Conservation (phyloP, 2,329 filamentous ascomycete genomes). For the Paraphoma sp. region DNA sequence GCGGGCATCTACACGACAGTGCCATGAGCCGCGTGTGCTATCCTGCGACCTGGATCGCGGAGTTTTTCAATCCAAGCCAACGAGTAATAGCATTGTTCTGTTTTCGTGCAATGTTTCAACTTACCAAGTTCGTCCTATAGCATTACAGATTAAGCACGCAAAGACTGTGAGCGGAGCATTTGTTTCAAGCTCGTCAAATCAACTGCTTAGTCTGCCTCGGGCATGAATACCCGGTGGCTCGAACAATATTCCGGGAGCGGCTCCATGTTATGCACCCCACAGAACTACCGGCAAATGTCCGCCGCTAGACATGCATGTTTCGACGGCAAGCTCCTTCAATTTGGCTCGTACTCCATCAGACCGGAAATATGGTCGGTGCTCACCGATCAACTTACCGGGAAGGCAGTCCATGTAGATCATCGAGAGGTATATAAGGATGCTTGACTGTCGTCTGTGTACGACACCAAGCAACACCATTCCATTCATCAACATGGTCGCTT, state of each 20-base stretch:
- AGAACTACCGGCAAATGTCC: conserved; percentile 31
- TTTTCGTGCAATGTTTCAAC: background rate
- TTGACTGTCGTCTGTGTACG: background rate
- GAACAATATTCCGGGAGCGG: conserved; percentile 10
- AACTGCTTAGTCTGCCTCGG: conserved; percentile 2
- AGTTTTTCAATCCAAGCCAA: background rate
- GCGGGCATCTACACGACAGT: background rate
- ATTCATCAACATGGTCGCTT: conserved; percentile 34
- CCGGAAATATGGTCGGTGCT: conserved; percentile 8
- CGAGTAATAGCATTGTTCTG: background rate
- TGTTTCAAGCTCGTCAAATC: conserved; percentile 5
- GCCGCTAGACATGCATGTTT: conserved; percentile 18
- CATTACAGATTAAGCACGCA: background rate
- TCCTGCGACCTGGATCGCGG: background rate
- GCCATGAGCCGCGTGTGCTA: too few relatives aligned
- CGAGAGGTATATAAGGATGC: conserved; percentile 25
- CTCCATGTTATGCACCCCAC: conserved; percentile 31
- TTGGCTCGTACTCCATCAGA: conserved; percentile 14
- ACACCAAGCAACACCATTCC: conserved; percentile 17
- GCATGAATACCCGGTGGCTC: conserved; percentile 36
- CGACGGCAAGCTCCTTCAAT: conserved; percentile 9
- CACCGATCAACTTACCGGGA: conserved; percentile 8
- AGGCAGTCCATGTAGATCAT: conserved; percentile 5
- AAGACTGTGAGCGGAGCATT: conserved; percentile 1
- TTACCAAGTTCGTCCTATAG: background rate